phyloP scores from a whole-genome alignment of 495 filamentous ascomycete genomes.

The Talaromyces thailandensis region DNA sequence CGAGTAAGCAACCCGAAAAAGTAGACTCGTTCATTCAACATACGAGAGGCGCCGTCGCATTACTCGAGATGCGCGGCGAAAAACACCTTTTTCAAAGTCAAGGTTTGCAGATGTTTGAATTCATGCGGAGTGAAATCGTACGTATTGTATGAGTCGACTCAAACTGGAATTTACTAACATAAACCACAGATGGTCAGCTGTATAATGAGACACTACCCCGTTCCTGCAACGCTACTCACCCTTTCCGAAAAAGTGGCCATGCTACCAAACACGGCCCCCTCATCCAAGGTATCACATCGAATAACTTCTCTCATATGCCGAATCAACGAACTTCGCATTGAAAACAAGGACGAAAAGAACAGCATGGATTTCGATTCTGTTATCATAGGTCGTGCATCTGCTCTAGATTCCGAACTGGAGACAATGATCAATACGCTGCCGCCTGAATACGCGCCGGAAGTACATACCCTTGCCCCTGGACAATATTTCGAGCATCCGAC shows the following conservation, averaged over 20 bases:
- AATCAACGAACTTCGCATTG: slow-evolving; percentile 33
- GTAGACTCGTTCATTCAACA: slow-evolving; percentile 22
- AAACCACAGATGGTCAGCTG: background rate
- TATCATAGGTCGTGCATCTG: slow-evolving; percentile 35
- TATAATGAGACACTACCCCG: background rate
- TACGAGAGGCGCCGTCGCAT: slow-evolving; percentile 47
- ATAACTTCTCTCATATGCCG: slow-evolving; percentile 16
- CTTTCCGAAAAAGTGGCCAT: slow-evolving; percentile 14
- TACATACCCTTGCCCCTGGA: background rate
- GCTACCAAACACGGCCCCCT: background rate
- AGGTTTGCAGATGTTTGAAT: slow-evolving; percentile 49
- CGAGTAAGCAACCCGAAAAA: background rate
- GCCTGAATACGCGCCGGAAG: background rate
- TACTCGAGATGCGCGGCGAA: slow-evolving; percentile 47
- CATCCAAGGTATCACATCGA: background rate
- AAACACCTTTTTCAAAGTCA: slow-evolving; percentile 46
- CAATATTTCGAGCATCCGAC: background rate
- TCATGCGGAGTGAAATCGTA: slow-evolving; percentile 42
- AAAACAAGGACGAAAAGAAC: background rate
- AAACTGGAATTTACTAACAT: background rate
- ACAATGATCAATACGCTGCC: slow-evolving; percentile 4
- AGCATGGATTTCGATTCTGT: slow-evolving; percentile 31
- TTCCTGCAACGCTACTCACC: slow-evolving; percentile 27
- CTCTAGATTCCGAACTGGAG: slow-evolving; percentile 43
- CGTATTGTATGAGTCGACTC: background rate